Percentiles rank a stretch among this genome's conserved stretches.
Evolutionary conservation across 2,329 filamentous ascomycete species (phyloP).

Genomic region (Aspergillus pseudonomiae): DNA sequence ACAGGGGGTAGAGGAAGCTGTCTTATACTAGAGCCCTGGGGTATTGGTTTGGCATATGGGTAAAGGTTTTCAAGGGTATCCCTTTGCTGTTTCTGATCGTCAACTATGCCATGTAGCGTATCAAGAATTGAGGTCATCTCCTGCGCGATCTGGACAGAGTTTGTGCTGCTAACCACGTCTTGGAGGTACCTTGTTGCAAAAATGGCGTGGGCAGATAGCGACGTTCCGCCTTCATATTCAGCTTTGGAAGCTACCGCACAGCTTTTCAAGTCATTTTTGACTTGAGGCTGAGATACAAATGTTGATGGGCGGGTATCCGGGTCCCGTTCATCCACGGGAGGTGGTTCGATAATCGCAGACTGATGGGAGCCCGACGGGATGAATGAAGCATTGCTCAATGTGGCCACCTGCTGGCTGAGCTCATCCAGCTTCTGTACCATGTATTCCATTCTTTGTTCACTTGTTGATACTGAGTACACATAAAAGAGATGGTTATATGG

Average conservation of each 20-base stretch:
- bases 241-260: background rate
- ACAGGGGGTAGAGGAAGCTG: conserved; percentile 11
- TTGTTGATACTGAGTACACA: background rate
- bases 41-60: conserved; percentile 5
- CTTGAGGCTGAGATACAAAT: background rate
- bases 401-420: conserved; percentile 6
- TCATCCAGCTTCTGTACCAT: conserved; percentile 19
- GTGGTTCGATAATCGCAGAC: background rate
- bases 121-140: conserved; percentile 6
- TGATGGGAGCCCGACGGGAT: background rate
- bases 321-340: background rate
- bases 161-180: conserved; percentile 8
- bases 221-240: conserved; percentile 10
- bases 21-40: conserved; percentile 1
- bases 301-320: background rate
- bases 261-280: background rate
- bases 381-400: conserved; percentile 4
- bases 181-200: conserved; percentile 10
- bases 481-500: background rate
- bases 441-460: conserved; percentile 13
- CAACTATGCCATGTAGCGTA: background rate
- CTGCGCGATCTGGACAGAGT: background rate
- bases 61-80: conserved; percentile 5
- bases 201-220: conserved; percentile 11
- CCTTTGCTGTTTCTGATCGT: conserved; percentile 11